phyloP scores from a whole-genome alignment of 148 eudicot genomes.

The Camellia sinensis region DNA sequence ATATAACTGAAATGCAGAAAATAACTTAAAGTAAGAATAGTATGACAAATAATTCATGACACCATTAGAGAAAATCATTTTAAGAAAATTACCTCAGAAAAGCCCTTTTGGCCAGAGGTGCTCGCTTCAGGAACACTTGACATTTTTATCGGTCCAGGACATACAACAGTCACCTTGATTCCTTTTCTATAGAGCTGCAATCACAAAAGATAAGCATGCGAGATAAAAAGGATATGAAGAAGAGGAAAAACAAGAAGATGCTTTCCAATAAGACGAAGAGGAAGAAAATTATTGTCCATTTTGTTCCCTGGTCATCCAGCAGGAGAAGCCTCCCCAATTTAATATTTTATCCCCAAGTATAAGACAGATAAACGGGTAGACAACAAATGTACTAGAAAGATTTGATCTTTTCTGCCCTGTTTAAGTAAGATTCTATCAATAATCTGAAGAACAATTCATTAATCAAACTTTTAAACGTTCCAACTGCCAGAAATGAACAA shows the following conservation, averaged over 20 bases:
- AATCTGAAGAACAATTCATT: background rate
- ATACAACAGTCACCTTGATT: slow-evolving; percentile 85
- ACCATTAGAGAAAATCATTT: slow-evolving; percentile 6
- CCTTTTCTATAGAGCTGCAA: slow-evolving; percentile 74
- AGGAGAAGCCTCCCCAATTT: too few species aligned
- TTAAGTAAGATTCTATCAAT: background rate
- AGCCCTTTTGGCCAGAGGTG: slow-evolving; percentile 33
- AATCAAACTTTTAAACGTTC: background rate
- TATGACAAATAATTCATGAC: background rate
- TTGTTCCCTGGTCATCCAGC: background rate
- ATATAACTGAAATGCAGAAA: background rate
- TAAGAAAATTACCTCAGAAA: slow-evolving; percentile 50
- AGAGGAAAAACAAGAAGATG: background rate
- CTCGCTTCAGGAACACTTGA: slow-evolving; percentile 45
- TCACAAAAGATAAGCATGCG: slow-evolving; percentile 15
- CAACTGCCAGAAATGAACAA: background rate
- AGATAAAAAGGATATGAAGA: background rate
- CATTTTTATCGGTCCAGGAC: slow-evolving; percentile 92
- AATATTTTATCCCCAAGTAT: background rate
- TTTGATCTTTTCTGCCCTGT: background rate
- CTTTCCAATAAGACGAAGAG: too few species aligned
- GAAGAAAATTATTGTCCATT: background rate
- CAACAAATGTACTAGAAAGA: too few species aligned
- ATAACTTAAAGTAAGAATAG: background rate
- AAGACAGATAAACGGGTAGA: background rate